Evolutionary conservation across 2,329 filamentous ascomycete species (phyloP).

Genomic region (Penicillium corylophilum): DNA sequence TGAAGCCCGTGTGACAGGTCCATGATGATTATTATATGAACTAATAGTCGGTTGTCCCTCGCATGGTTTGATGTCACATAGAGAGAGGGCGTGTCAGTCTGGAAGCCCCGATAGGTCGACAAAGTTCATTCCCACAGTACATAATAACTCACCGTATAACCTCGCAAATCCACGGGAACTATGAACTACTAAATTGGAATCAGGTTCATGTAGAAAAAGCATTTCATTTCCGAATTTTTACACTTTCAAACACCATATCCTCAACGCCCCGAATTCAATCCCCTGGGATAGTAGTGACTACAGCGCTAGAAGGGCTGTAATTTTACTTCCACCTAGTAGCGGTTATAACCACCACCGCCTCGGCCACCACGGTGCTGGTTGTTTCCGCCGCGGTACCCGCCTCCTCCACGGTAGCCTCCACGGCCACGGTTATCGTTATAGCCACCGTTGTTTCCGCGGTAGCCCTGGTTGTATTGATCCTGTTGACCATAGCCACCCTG

Average conservation of each 20-base stretch:
- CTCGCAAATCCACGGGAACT: background rate
- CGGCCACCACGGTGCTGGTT: conserved; percentile 31
- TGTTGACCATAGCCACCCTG: conserved; percentile 26
- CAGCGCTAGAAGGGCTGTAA: background rate
- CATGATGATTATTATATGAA: too few relatives aligned
- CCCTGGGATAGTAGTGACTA: background rate
- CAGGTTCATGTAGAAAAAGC: background rate
- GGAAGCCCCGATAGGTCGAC: background rate
- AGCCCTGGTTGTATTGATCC: background rate
- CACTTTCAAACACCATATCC: conserved; percentile 9
- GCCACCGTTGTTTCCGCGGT: conserved; percentile 23
- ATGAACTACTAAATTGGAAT: background rate
- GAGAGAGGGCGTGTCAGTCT: background rate
- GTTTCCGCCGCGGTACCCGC: conserved; percentile 23
- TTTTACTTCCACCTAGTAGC: conserved; percentile 29
- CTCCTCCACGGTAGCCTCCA: conserved; percentile 17
- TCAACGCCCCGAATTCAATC: background rate
- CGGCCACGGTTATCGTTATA: conserved; percentile 11
- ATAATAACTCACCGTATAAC: background rate
- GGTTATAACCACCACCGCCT: conserved; percentile 39
- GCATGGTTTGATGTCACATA: background rate
- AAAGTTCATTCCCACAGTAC: background rate
- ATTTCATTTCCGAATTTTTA: conserved; percentile 6
- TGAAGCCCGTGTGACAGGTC: too few relatives aligned
- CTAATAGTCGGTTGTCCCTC: background rate